Evolutionary conservation across 1,139 yeast genomes (phyloP).

Genomic region (Kodamaea derodonti): DNA sequence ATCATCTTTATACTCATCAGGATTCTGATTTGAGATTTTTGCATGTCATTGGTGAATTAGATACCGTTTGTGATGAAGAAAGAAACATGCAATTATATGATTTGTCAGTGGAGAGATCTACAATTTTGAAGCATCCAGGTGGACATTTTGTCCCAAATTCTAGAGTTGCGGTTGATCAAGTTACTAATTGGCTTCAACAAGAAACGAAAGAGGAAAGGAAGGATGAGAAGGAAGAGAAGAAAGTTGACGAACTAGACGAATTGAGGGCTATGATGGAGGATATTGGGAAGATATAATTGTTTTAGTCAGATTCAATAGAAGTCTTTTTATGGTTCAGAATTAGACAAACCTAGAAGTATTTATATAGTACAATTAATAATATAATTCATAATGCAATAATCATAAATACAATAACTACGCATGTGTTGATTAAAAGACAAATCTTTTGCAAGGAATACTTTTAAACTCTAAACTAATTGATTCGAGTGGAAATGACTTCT

Average conservation of each 20-base stretch:
- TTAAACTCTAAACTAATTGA: too few relatives aligned
- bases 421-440: too few relatives aligned
- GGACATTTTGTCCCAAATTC: slow-evolving; percentile 85
- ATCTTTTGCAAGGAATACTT: too few relatives aligned
- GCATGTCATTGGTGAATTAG: slow-evolving; percentile 83
- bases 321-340: too few relatives aligned
- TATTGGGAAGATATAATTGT: slow-evolving; percentile 21
- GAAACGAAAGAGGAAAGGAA: slow-evolving; percentile 14
- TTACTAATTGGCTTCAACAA: slow-evolving; percentile 50
- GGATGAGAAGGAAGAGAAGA: slow-evolving; percentile 17
- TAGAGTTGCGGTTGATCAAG: slow-evolving; percentile 54
- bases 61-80: slow-evolving; percentile 81
- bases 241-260: slow-evolving; percentile 28
- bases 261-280: slow-evolving; percentile 37
- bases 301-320: too few relatives aligned
- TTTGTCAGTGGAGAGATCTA: slow-evolving; percentile 42
- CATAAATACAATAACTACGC: too few relatives aligned
- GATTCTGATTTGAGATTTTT: slow-evolving; percentile 37
- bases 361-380: too few relatives aligned
- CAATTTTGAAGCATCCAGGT: slow-evolving; percentile 68
- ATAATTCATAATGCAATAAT: too few relatives aligned
- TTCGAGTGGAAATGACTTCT: too few relatives aligned
- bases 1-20: slow-evolving; percentile 25
- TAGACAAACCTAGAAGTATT: too few relatives aligned
- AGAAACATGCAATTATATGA: slow-evolving; percentile 59